Evolutionary conservation across 2,329 filamentous ascomycete genomes (phyloP), one percentile per base, ranked within the genome.

Genomic region (Colletotrichum lupini): DNA sequence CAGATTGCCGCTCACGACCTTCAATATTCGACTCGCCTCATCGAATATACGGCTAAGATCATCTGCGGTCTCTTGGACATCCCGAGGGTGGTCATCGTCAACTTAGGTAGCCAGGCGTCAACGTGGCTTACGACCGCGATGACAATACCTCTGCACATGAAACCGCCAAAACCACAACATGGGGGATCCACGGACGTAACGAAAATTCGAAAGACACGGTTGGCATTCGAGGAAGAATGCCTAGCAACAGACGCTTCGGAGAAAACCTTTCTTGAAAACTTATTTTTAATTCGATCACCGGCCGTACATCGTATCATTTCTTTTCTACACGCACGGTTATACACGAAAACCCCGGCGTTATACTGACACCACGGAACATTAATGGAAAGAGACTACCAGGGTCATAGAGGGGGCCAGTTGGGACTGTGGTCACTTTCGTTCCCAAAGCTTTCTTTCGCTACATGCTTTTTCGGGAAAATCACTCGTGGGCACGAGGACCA

Each of bases 331-430:
- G 11, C 12, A 28, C 60, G 42, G 57, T 42, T 28, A 53, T n/a
- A 42, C 56, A 55, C 32, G 58, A 58, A 32, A 24, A 30, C 16
- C 57, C 49, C 37, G 22, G 30, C 37, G 49, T 12, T 58, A 26
- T 53, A 65, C 60, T 53, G 30, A 65, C 24, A 70, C 30, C 55
- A 65, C 67, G 61, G 42, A 61, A 66, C 26, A 70, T 55, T 70
- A 70, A 70, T 70, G 42, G 67, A 12, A 49, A 11, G 59, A 28
- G 37, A 26, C 60, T 53, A 65, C 52, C 67, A 61, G 58, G 66
- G 60, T 70, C 42, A 42, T 56, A 55, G 67, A 59, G 12, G 65
- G 60, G 30, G 55, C 37, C 5, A 32, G 28, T 26, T 4, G 53
- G 53, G 22, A 52, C 53, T 12, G 24, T 52, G 26, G 42, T 37